Evolutionary conservation across 805 yeast species (phyloP).

Genomic region (Citeromyces nyonsensis): DNA sequence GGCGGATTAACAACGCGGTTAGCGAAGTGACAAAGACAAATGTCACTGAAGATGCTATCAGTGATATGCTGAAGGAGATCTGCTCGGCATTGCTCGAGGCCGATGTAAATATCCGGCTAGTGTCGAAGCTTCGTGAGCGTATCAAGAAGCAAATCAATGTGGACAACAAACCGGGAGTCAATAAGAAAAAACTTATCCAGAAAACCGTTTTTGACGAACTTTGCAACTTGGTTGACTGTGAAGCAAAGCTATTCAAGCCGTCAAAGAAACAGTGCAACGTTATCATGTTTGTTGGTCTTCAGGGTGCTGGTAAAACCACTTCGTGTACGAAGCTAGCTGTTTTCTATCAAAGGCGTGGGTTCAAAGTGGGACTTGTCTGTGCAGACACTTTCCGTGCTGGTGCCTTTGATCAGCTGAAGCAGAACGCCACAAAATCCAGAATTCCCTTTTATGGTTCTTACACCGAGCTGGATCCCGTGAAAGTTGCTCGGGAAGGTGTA

Average conservation of each 20-base stretch:
- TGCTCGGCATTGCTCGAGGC: conserved; percentile 83
- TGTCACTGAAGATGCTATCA: conserved; percentile 47
- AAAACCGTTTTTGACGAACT: conserved; percentile 91
- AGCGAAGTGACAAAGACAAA: conserved; percentile 41
- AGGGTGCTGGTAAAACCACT: conserved; percentile 98
- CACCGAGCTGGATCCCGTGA: conserved; percentile 90
- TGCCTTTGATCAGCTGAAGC: conserved; percentile 96
- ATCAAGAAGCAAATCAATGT: conserved; percentile 42
- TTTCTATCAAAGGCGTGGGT: conserved; percentile 84
- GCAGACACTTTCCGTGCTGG: conserved; percentile 99
- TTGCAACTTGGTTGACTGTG: conserved; percentile 68
- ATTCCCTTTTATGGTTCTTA: conserved; percentile 93
- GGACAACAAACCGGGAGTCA: conserved; percentile 36
- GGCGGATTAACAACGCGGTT: conserved; percentile 63
- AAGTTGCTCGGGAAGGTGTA: conserved; percentile 85
- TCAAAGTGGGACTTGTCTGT: conserved; percentile 91
- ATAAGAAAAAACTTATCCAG: conserved; percentile 70
- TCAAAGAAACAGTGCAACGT: conserved; percentile 68
- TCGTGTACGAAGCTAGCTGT: conserved; percentile 95
- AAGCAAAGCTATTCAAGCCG: conserved; percentile 44
- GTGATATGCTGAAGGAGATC: conserved; percentile 68
- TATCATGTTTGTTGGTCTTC: conserved; percentile 95
- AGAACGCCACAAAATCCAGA: conserved; percentile 89
- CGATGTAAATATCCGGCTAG: conserved; percentile 86
- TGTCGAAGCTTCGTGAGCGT: conserved; percentile 59